Evolutionary conservation across 805 yeast genomes (phyloP), one percentile per base, ranked within the genome.

Genomic region (Kuraishia molischiana): DNA sequence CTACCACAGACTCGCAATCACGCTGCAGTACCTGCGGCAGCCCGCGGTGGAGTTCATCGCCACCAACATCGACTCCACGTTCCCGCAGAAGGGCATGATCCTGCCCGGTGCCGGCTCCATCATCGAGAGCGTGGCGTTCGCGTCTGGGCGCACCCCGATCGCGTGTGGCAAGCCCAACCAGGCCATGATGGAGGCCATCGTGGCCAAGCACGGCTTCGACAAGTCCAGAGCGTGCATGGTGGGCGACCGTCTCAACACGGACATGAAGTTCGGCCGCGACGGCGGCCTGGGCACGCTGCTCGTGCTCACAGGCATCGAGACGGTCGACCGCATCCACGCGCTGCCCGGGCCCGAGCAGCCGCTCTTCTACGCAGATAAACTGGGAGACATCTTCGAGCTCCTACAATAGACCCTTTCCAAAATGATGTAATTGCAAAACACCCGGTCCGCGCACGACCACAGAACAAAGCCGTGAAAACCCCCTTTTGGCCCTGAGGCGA

Each of bases 101-200:
- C 69, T 92, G 36, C 95, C 96, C 15, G 98, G 98, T 22, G 97
- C 98, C 1, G 98, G 98, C 1, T 79, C 96, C 2, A 74, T 86
- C 45, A 79, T 90, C 32, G 84, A 85, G 47, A 70, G 87, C 0
- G 77, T 85, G 14, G 74, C 85, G 2, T 76, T 62, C 46, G 79
- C 90, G 10, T 62, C 85, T 18, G 89, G 85, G n/a, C 72, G 96
- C 46, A 63, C 72, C 44, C 97, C 98, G 1, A 78, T 79, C 38
- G 82, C 90, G 2, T 83, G 97, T 50, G 98, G 98, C 38, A 92
- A 92, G 55, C 98, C 98, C 18, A 77, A 79, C 40, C 77, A 73
- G 46, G 79, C 80, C 39, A 89, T 92, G 96, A 73, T 92, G 79
- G 85, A 85, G 52, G 79, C 95, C 17, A 84, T 92, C 54, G 74